phyloP scores from a whole-genome alignment of 495 filamentous ascomycete species.

The Astrothelium subdiscretum region DNA sequence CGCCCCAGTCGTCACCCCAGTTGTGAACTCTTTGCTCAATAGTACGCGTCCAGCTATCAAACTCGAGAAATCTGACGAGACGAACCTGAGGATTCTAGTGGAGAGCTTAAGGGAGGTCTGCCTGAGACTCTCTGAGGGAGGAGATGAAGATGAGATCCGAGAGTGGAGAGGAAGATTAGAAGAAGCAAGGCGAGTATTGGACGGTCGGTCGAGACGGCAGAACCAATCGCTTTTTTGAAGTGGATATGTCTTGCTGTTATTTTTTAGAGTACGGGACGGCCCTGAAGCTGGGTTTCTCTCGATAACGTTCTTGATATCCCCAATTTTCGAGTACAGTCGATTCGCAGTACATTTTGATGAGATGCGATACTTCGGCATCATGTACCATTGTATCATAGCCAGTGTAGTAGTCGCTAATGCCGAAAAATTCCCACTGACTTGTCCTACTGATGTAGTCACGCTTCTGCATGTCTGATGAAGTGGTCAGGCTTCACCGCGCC shows the following conservation, averaged over 20 bases:
- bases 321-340: background rate
- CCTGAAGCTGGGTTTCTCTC: background rate
- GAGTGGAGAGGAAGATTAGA: conserved; percentile 59
- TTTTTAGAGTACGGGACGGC: background rate
- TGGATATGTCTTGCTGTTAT: background rate
- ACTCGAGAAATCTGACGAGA: background rate
- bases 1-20: background rate
- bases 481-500: background rate
- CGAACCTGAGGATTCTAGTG: conserved; percentile 35
- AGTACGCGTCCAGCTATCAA: conserved; percentile 1
- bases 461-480: background rate
- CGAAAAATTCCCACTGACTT: background rate
- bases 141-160: conserved; percentile 47
- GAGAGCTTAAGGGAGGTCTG: conserved; percentile 61
- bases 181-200: conserved; percentile 56
- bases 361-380: background rate
- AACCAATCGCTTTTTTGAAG: background rate
- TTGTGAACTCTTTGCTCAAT: background rate
- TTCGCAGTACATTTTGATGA: background rate
- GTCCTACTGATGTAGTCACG: background rate
- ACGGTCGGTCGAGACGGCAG: conserved; percentile 33
- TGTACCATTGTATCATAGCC: conserved; percentile 2
- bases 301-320: background rate
- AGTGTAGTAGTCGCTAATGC: background rate
- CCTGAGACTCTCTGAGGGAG: conserved; percentile 51